Base-by-base conservation (phyloP, 495 filamentous ascomycete genomes). In the Parathielavia hyrcaniae region DNA sequence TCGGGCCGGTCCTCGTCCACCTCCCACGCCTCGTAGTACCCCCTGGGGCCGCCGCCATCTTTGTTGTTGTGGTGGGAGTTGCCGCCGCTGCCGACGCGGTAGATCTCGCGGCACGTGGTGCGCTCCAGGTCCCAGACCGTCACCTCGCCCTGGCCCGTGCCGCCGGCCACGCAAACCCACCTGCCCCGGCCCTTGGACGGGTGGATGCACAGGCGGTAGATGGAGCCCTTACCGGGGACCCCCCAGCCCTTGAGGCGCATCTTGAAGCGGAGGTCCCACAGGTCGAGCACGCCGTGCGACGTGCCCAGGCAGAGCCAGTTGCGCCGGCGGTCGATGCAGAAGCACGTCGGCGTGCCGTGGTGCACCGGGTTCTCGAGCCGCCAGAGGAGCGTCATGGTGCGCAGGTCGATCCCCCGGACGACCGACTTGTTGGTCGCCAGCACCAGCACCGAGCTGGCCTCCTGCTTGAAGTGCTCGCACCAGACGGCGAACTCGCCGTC, bases 51-150 rank as follows among this genome's bases (percentile, higher is more conserved):
- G n/a, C n/a, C n/a, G n/a, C n/a, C 79, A 17, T 83, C 80, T 51
- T 78, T 73, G 44, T 71, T 75, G 38, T 77, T n/a, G n/a, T n/a
- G n/a, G n/a, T n/a, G n/a, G n/a, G n/a, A n/a, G n/a, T n/a, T 30
- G 26, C 26, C 6, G 26, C 26, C 26, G 26, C 26, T 73, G 11
- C 79, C 75, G 55, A 85, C 81, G 14, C 88, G 85, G 72, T 92
- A 97, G 3, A 96, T 85, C 70, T 97, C 92, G 59, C 90, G 82
- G 63, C 95, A 97, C 57, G 86, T 80, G 19, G 85, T 82, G 67
- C 92, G 93, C 65, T 97, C 91, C 16, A 96, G 77, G 70, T 99
- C 95, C 93, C 93, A 99, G 2, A 95, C 86, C 1, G 90, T 95
- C 17, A 99, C 81, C 65, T 97, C 92, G n/a, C 88, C 89, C 58